Conservation (phyloP, 2,329 filamentous ascomycete species). For the Fusarium sp. region DNA sequence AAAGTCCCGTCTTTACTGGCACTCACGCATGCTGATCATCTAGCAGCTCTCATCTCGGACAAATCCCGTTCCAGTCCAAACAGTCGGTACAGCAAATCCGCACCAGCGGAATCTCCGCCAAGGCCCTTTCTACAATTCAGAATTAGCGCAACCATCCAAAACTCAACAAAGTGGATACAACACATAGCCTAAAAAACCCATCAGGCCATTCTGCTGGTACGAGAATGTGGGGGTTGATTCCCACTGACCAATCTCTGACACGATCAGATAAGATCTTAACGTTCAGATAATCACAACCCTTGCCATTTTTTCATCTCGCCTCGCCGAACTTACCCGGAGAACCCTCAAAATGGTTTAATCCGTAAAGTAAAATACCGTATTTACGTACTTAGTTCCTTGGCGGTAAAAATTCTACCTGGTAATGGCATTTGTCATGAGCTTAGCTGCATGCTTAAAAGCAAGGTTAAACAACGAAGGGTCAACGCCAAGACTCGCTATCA, state of each 20-base stretch:
- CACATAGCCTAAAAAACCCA: neutral
- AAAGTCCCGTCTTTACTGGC: neutral
- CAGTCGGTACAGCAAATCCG: neutral
- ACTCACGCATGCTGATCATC: neutral
- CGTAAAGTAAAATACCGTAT: neutral
- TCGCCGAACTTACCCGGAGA: neutral
- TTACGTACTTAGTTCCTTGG: constrained; percentile 22
- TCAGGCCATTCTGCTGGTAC: neutral
- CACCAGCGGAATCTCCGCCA: neutral
- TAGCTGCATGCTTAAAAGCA: constrained; percentile 7
- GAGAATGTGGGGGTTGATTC: neutral
- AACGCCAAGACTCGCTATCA: constrained; percentile 33
- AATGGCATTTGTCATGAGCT: neutral
- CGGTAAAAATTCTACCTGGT: neutral
- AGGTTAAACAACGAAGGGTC: neutral
- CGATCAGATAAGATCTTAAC: constrained; percentile 33
- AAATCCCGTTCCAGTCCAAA: neutral
- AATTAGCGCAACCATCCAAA: neutral
- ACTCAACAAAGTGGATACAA: neutral
- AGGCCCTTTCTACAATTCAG: neutral
- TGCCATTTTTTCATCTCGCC: constrained; percentile 1
- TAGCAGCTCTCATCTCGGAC: neutral
- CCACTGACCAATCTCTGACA: neutral
- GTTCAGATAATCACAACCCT: constrained; percentile 12
- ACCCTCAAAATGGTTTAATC: constrained; percentile 1